Evolutionary conservation across 345 rosid species (phyloP).

Genomic region (Turritis glabra): DNA sequence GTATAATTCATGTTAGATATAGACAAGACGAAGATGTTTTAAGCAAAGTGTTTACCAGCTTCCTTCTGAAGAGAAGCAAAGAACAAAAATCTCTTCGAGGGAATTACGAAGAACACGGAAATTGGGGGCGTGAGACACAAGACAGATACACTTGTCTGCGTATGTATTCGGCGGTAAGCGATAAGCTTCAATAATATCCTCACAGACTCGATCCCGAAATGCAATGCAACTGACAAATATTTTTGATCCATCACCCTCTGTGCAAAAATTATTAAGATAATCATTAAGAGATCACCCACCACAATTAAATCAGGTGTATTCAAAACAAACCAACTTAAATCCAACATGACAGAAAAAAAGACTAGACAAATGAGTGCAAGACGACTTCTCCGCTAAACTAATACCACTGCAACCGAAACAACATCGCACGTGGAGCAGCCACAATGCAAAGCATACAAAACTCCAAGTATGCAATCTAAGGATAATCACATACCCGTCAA

Average conservation of each 20-base stretch:
- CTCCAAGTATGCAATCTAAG: not conserved
- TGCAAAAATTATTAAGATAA: slow-evolving; percentile 3
- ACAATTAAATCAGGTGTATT: not conserved
- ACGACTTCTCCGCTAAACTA: not conserved
- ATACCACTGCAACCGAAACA: not conserved
- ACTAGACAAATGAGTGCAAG: slow-evolving; percentile 4
- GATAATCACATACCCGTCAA: slow-evolving; percentile 67
- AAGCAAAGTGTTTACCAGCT: slow-evolving; percentile 60
- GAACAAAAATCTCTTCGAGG: slow-evolving; percentile 80
- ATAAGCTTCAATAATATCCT: slow-evolving; percentile 95
- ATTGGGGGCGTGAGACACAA: slow-evolving; percentile 88
- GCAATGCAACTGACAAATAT: slow-evolving; percentile 94
- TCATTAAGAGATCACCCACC: slow-evolving; percentile 20
- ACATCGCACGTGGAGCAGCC: not conserved
- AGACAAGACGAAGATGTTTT: not conserved
- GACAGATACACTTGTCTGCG: slow-evolving; percentile 93
- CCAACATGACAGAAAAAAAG: not conserved
- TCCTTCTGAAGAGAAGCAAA: slow-evolving; percentile 86
- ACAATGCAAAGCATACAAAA: slow-evolving; percentile 13
- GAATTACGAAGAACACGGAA: slow-evolving; percentile 73
- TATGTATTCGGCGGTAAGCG: slow-evolving; percentile 72
- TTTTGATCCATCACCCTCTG: slow-evolving; percentile 99
- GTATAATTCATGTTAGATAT: not conserved
- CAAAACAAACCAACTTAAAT: slow-evolving; percentile 19
- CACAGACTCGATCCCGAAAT: slow-evolving; percentile 91